Percentiles rank a stretch among this genome's conserved stretches.
Evolutionary conservation across 352 stramenopile species (phyloP).

Genomic region (Globisporangium sylvaticum): DNA sequence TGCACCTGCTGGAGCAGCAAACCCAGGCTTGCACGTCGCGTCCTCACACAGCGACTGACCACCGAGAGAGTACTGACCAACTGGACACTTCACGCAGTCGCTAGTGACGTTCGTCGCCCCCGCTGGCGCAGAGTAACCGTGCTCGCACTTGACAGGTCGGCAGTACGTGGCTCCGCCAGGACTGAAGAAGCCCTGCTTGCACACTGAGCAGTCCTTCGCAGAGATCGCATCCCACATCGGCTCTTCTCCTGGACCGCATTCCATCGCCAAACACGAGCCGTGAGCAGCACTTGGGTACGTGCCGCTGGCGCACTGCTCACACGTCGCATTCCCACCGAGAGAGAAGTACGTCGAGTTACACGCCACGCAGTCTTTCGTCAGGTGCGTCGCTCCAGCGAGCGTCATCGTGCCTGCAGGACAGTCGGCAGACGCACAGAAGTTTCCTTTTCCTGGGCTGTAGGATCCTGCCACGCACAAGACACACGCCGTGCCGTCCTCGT

Average conservation of each 20-base stretch:
- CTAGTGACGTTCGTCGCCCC: conserved; percentile 20
- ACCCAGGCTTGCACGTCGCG: conserved; percentile 33
- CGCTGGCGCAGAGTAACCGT: conserved; percentile 22
- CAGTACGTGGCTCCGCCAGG: conserved; percentile 24
- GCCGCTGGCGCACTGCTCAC: conserved; percentile 26
- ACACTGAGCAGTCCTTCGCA: conserved; percentile 28
- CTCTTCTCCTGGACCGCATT: conserved; percentile 28
- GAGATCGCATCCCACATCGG: conserved; percentile 16
- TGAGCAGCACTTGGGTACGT: conserved; percentile 24
- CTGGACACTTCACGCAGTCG: conserved; percentile 26
- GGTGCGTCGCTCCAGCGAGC: conserved; percentile 20
- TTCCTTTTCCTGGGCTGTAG: conserved; percentile 27
- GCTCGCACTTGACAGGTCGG: conserved; percentile 25
- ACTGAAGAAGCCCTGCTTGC: conserved; percentile 35
- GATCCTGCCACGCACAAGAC: conserved; percentile 22
- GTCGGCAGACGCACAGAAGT: conserved; percentile 24
- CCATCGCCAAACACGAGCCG: conserved; percentile 23
- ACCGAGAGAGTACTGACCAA: conserved; percentile 34
- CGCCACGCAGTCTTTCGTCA: conserved; percentile 20
- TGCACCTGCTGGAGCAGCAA: conserved; percentile 22
- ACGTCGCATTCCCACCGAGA: conserved; percentile 27
- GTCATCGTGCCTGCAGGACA: conserved; percentile 26
- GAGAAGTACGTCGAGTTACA: conserved; percentile 34
- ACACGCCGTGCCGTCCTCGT: conserved; percentile 26
- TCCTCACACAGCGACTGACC: conserved; percentile 25